These are phyloP conservation scores for Phaseolus coccineus DNA, from an alignment of 331 rosid genomes.

Conservation along the genomic window DNA sequence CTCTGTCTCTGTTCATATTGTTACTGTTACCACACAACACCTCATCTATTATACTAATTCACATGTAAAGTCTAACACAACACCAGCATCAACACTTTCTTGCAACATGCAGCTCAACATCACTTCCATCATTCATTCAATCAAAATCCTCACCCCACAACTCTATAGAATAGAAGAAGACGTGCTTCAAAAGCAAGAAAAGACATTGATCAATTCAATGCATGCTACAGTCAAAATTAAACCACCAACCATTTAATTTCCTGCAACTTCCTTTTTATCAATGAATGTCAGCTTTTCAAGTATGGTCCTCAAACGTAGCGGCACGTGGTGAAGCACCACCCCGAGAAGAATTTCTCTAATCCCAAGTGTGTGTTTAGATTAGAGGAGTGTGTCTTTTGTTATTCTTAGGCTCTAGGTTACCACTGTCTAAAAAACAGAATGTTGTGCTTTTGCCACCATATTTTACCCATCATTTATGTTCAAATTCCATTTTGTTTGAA, in stretches of 20 bases:
- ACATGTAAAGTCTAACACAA: neutral
- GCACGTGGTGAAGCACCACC: conserved; percentile 49
- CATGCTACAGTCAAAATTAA: conserved; percentile 47
- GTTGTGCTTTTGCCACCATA: conserved; percentile 38
- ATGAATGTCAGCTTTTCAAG: conserved; percentile 61
- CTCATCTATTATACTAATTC: too few species aligned
- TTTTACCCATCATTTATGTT: conserved; percentile 38
- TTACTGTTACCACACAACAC: neutral
- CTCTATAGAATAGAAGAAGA: neutral
- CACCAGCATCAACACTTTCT: neutral
- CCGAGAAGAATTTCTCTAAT: conserved; percentile 41
- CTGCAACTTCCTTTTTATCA: conserved; percentile 46
- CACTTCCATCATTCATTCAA: conserved; percentile 48
- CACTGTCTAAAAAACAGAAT: conserved; percentile 50
- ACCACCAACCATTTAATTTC: conserved; percentile 49
- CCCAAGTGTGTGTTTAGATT: conserved; percentile 18
- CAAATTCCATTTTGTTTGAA: conserved; percentile 44
- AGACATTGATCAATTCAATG: conserved; percentile 36
- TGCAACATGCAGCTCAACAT: neutral
- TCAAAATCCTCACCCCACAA: conserved; percentile 23
- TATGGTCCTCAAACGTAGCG: conserved; percentile 49
- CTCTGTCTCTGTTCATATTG: neutral
- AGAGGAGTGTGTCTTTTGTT: neutral
- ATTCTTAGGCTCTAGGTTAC: neutral
- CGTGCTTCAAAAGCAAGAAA: conserved; percentile 49